Evolutionary conservation across 768 basidiomycete species (phyloP).

Genomic region (Leucogyrophana mollusca): DNA sequence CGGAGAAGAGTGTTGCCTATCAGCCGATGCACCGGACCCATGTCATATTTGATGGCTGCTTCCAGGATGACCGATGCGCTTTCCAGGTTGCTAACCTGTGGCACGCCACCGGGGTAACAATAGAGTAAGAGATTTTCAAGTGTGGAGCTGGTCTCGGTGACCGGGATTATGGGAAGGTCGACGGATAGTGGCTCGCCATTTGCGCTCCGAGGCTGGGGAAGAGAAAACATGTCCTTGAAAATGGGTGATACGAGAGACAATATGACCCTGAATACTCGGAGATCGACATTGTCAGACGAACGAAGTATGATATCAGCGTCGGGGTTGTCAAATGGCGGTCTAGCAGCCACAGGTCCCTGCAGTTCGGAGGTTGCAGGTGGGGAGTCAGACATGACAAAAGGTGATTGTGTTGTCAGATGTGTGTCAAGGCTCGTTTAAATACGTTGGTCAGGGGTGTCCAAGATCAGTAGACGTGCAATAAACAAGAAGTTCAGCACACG

Average conservation of each 20-base stretch:
- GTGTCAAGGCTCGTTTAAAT: too few relatives aligned
- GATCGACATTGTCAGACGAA: conserved; percentile 25
- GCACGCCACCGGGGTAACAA: conserved; percentile 39
- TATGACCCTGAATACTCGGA: conserved; percentile 24
- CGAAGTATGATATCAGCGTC: conserved; percentile 2
- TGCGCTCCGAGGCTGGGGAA: conserved; percentile 19
- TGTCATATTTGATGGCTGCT: conserved; percentile 41
- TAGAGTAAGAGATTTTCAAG: conserved; percentile 35
- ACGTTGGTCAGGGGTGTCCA: too few relatives aligned
- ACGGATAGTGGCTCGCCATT: background rate
- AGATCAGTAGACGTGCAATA: too few relatives aligned
- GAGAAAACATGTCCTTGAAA: conserved; percentile 29
- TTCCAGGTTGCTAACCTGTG: conserved; percentile 24
- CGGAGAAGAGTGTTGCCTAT: conserved; percentile 11
- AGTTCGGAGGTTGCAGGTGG: too few relatives aligned
- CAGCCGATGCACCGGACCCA: conserved; percentile 30
- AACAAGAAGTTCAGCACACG: too few relatives aligned
- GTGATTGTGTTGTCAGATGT: too few relatives aligned
- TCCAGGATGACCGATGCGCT: conserved; percentile 32
- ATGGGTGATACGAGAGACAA: conserved; percentile 29
- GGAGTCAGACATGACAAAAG: too few relatives aligned
- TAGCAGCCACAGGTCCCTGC: too few relatives aligned
- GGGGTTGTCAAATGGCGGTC: conserved; percentile 1
- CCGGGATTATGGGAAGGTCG: conserved; percentile 34
- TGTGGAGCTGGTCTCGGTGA: conserved; percentile 38